Base-by-base conservation (phyloP, 2,329 filamentous ascomycete genomes). In the Epichloe typhina region DNA sequence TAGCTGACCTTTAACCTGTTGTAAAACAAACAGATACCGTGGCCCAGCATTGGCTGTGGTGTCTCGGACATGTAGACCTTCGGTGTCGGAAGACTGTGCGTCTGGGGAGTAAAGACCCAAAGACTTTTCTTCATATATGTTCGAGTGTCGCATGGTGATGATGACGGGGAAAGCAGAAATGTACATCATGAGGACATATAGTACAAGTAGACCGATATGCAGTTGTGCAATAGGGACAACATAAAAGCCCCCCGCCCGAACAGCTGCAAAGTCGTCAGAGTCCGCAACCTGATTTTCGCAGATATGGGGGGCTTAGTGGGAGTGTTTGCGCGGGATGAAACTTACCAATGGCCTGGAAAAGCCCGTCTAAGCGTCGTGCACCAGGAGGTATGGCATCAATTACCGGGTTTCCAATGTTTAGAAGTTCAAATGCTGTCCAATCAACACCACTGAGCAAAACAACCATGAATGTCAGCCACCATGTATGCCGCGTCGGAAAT, bases 111-210 rank as follows among this genome's bases (percentile, higher is more conserved):
- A 79, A 35, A 83, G 75, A 0, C 82, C 82, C 2, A 86, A 68
- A 0, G 78, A 82, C 6, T 80, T 72, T 58, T 87, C 82, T 61
- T 86, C 83, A 59, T 40, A 13, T 2, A 46, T 19, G 11, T 36
- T 46, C 11, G 42, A 46, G 31, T 50, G 36, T 31, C 83, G 76
- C 66, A 83, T 77, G 1, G 76, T 80, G 52, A 83, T 79, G 26
- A 77, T 74, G 21, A 83, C 73, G 0, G 81, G 80, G 53, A 80
- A 83, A 2, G 74, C 77, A 1, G 79, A 79, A 41, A 83, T 77
- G 62, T 83, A 84, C 77, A 83, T 83, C 69, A 82, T 80, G 50
- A 83, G 72, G 12, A 82, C 69, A 57, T 80, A 83, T 2, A 79
- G 64, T 0, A 83, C 71, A 53, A 82, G 75, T 3, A 83, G 67